Conservation (phyloP, 2,329 filamentous ascomycete genomes). For the Clonostachys rosea region DNA sequence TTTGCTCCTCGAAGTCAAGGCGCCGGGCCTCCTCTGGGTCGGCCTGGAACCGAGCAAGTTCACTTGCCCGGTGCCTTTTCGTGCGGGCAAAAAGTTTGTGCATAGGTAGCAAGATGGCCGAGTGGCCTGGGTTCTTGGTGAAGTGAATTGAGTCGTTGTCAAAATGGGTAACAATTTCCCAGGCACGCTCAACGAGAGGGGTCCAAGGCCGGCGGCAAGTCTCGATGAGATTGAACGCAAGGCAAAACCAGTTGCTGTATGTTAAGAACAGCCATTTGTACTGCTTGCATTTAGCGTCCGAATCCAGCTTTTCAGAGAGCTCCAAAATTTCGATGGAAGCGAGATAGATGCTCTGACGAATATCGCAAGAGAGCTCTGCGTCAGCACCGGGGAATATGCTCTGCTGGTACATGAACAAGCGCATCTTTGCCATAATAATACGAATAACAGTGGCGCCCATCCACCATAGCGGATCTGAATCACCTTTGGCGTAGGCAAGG, state of each 20-base stretch:
- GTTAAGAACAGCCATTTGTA: conserved; percentile 46
- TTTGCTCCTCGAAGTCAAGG: conserved; percentile 43
- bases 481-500: conserved; percentile 43
- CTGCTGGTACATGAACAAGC: conserved; percentile 72
- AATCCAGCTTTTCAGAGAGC: conserved; percentile 59
- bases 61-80: conserved; percentile 42
- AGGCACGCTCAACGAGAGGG: conserved; percentile 42
- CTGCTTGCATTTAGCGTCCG: conserved; percentile 41
- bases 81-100: conserved; percentile 50
- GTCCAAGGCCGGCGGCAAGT: conserved; percentile 41
- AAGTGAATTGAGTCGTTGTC: conserved; percentile 33
- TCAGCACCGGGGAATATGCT: conserved; percentile 56
- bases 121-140: conserved; percentile 36
- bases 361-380: conserved; percentile 53
- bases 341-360: conserved; percentile 64
- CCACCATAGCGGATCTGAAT: conserved; percentile 56
- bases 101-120: conserved; percentile 48
- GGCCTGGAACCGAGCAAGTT: conserved; percentile 41
- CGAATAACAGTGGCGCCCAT: conserved; percentile 63
- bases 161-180: conserved; percentile 36
- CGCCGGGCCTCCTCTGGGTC: conserved; percentile 42
- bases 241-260: conserved; percentile 46
- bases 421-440: conserved; percentile 74
- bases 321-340: conserved; percentile 73
- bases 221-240: conserved; percentile 43